Base-by-base conservation (phyloP, 2,329 filamentous ascomycete genomes). In the Venturia pyrina region DNA sequence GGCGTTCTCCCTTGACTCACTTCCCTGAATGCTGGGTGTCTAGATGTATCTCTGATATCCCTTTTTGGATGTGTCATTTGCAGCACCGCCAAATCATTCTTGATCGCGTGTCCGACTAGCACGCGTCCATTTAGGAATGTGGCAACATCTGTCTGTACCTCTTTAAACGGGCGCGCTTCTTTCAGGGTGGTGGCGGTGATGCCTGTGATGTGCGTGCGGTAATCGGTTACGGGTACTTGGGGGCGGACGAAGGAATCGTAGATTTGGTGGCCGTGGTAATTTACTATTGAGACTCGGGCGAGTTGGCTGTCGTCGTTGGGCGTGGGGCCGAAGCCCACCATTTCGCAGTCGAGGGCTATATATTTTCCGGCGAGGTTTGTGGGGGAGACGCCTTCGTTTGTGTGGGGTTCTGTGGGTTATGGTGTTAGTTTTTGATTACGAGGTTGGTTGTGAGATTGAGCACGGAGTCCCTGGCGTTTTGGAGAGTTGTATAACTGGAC, bases 211-310 rank as follows among this genome's bases (percentile, higher is more conserved):
- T 83, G 80, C 2, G 93, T 98, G 68, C 95, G 86, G 89, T 93
- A 99, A 76, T 99, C 90, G 17, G 89, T 92, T 1, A 99, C 90
- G 65, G 80, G 81, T 72, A 92, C 87, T 67, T 86, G 86, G 0
- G 91, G 89, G 65, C 85, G 84, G 11, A 98, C 95, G 73, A 89
- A 98, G 15, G 90, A 93, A 79, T 99, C 95, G 82, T 98, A 97
- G 59, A 99, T 80, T 75, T 96, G 91, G 37, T 89, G 85, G 21
- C 93, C 93, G 74, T 97, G 91, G 76, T 93, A 99, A 76, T 98
- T 96, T 70, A 97, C 93, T 19, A 96, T 80, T 73, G 90, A 96
- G 65, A 93, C 91, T 60, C 95, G 86, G 0, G 95, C 95, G 57
- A 99, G 84, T 0, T 87, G 87, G 44, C 91, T 92, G 73, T 87